These are phyloP conservation scores for Pyrus bretschneideri DNA, from an alignment of 306 rosid species.

Conservation along the genomic window DNA sequence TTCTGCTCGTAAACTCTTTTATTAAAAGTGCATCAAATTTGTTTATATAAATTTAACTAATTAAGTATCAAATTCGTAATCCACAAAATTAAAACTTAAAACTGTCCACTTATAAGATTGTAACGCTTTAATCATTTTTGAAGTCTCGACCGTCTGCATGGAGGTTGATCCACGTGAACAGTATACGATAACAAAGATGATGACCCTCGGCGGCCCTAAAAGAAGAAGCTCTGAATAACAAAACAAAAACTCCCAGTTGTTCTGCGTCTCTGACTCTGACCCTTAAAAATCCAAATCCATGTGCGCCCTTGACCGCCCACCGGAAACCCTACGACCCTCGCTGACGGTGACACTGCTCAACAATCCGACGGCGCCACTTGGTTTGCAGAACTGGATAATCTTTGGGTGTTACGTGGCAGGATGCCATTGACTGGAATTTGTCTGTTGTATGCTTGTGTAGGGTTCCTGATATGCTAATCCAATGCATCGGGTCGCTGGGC, in stretches of 20 bases:
- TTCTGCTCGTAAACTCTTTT: too few relatives aligned
- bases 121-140: too few relatives aligned
- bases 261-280: background rate
- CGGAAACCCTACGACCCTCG: background rate
- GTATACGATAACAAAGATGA: background rate
- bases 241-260: background rate
- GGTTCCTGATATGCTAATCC: background rate
- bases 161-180: background rate
- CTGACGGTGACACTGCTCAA: background rate
- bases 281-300: background rate
- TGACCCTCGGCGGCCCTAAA: background rate
- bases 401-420: background rate
- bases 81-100: too few relatives aligned
- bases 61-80: too few relatives aligned
- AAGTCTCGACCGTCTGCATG: background rate
- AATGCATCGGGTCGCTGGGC: constrained; percentile 7
- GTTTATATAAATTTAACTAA: too few relatives aligned
- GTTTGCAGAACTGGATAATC: background rate
- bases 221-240: background rate
- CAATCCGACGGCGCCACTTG: background rate
- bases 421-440: background rate
- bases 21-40: too few relatives aligned
- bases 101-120: too few relatives aligned
- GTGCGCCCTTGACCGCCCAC: constrained; percentile 21
- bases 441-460: background rate